These are phyloP conservation scores for Leucogyrophana mollusca DNA, from an alignment of 768 basidiomycete species.

Conservation along the genomic window DNA sequence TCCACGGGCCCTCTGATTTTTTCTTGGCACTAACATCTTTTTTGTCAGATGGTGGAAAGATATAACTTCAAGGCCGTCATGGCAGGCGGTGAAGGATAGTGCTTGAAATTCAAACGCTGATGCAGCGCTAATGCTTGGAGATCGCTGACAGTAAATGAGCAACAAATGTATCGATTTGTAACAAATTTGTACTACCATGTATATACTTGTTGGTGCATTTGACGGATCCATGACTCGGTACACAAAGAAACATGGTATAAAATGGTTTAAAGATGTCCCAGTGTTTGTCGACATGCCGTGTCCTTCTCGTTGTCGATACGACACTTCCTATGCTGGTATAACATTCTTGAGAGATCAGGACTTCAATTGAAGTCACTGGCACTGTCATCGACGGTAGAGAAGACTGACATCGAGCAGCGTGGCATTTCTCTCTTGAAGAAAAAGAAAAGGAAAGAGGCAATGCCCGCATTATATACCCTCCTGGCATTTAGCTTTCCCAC, in stretches of 20 bases:
- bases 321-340: conserved; percentile 64
- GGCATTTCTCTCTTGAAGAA: conserved; percentile 52
- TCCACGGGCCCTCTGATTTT: no score
- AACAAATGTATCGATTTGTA: no score
- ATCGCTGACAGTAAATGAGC: no score
- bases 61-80: conserved; percentile 43
- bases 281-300: conserved; percentile 63
- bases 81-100: conserved; percentile 44
- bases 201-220: no score
- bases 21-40: background rate
- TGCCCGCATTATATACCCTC: conserved; percentile 20
- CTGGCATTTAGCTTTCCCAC: conserved; percentile 44
- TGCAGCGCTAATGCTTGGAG: no score
- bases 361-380: conserved; percentile 55
- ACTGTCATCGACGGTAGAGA: conserved; percentile 58
- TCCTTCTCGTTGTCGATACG: conserved; percentile 50
- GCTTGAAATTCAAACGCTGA: no score
- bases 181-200: no score
- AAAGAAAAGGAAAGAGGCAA: background rate
- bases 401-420: conserved; percentile 60
- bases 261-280: conserved; percentile 41
- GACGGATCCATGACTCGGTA: no score
- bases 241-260: no score
- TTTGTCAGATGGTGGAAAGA: conserved; percentile 52
- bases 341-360: conserved; percentile 56